Conservation (phyloP, 2,329 filamentous ascomycete species). For the Meredithiella fracta region DNA sequence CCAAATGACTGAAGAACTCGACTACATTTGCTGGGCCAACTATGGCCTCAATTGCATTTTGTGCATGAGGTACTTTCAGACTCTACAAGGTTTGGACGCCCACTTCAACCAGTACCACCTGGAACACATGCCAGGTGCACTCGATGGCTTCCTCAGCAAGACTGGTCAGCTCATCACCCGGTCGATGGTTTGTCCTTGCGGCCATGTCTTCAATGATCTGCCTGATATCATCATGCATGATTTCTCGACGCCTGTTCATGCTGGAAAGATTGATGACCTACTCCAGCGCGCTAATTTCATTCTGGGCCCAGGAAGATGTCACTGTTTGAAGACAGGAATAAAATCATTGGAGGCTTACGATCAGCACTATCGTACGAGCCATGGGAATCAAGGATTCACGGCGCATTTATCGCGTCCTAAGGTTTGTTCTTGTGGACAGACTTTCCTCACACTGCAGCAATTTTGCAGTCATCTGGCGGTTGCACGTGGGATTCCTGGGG, state of each 20-base stretch:
- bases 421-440: constrained; percentile 6
- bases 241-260: neutral
- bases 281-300: constrained; percentile 3
- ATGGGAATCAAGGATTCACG: neutral
- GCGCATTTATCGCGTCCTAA: neutral
- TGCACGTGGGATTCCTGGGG: constrained; percentile 1
- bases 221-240: constrained; percentile 1
- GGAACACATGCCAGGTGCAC: neutral
- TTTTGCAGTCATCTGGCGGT: constrained; percentile 4
- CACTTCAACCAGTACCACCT: constrained; percentile 5
- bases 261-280: neutral
- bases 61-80: neutral
- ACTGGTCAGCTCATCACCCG: neutral
- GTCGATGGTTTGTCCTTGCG: neutral
- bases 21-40: neutral
- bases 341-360: constrained; percentile 4
- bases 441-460: constrained; percentile 2
- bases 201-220: neutral
- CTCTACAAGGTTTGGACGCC: neutral
- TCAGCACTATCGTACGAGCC: constrained; percentile 3
- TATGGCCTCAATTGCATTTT: neutral
- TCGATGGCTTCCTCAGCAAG: neutral
- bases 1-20: neutral
- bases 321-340: neutral
- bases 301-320: neutral